These are phyloP conservation scores for Porphyrellus cyaneotinctus DNA, from an alignment of 768 basidiomycete species.

Conservation along the genomic window DNA sequence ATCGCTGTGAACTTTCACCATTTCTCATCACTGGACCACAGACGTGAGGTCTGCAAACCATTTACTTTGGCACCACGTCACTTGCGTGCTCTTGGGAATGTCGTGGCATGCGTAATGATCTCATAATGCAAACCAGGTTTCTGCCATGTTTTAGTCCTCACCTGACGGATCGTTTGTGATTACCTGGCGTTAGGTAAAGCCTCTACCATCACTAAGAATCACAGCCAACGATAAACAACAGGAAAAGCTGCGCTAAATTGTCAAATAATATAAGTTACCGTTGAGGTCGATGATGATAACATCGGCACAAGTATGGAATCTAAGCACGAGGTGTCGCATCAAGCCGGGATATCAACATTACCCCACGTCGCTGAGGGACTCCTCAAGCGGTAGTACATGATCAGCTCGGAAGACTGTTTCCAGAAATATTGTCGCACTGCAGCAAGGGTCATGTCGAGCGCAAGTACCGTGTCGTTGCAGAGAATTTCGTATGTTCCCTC, in stretches of 20 bases:
- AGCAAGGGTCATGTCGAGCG: constrained; percentile 85
- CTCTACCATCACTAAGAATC: no score
- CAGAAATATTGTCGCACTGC: constrained; percentile 88
- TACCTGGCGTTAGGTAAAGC: no score
- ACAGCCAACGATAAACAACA: not conserved
- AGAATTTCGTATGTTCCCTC: constrained; percentile 84
- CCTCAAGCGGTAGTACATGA: constrained; percentile 69
- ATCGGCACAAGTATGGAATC: not conserved
- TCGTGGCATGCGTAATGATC: no score
- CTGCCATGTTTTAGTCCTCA: no score
- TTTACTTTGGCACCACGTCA: no score
- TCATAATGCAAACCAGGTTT: no score
- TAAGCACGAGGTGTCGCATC: not conserved
- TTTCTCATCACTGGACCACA: no score
- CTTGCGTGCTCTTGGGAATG: no score
- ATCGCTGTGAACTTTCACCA: no score
- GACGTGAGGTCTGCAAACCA: no score
- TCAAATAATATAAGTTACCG: constrained; percentile 25
- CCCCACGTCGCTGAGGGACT: not conserved
- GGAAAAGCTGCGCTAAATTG: not conserved
- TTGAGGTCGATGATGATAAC: not conserved
- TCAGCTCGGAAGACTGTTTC: constrained; percentile 69
- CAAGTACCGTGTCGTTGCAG: constrained; percentile 80
- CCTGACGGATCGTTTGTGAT: no score
- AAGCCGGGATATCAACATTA: constrained; percentile 3